A percentile compares a stretch with the other conserved stretches of the same genome.
Evolutionary conservation across 2,329 filamentous ascomycete genomes (phyloP).

Genomic region (Cladophialophora bantiana): DNA sequence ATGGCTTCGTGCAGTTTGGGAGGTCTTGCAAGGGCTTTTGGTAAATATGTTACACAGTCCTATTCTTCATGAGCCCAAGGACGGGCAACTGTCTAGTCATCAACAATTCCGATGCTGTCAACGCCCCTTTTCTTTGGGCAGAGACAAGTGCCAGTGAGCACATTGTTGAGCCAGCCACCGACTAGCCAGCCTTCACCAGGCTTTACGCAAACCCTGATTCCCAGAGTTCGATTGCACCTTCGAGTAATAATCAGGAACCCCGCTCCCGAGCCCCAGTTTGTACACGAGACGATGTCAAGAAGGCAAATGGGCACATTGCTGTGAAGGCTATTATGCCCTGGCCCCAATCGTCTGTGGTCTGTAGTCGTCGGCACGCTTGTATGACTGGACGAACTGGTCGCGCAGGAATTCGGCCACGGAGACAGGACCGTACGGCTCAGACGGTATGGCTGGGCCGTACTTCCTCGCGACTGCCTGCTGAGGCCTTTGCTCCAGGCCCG

Average conservation of each 20-base stretch:
- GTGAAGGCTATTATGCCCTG: background rate
- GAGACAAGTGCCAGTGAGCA: background rate
- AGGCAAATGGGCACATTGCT: background rate
- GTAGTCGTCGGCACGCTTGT: slow-evolving; percentile 19
- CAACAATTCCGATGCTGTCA: background rate
- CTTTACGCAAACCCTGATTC: background rate
- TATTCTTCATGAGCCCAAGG: background rate
- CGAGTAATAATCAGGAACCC: background rate
- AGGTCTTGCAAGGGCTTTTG: background rate
- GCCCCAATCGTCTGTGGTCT: slow-evolving; percentile 2
- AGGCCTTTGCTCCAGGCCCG: slow-evolving; percentile 18
- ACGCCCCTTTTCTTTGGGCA: background rate
- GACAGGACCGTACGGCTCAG: slow-evolving; percentile 14
- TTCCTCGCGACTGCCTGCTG: background rate
- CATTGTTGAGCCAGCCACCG: background rate
- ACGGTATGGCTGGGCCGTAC: slow-evolving; percentile 16
- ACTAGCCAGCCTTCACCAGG: background rate
- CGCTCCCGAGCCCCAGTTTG: background rate
- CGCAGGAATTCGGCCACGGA: slow-evolving; percentile 17
- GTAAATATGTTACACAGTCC: background rate
- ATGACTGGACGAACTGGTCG: slow-evolving; percentile 19
- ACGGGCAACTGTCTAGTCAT: background rate
- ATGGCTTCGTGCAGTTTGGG: background rate
- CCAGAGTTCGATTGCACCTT: background rate
- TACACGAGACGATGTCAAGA: background rate